A percentile compares a stretch with the other conserved stretches of the same genome.
Evolutionary conservation across 1,284 basidiomycete species (phyloP).

Genomic region (Paramarasmius palmivorus): DNA sequence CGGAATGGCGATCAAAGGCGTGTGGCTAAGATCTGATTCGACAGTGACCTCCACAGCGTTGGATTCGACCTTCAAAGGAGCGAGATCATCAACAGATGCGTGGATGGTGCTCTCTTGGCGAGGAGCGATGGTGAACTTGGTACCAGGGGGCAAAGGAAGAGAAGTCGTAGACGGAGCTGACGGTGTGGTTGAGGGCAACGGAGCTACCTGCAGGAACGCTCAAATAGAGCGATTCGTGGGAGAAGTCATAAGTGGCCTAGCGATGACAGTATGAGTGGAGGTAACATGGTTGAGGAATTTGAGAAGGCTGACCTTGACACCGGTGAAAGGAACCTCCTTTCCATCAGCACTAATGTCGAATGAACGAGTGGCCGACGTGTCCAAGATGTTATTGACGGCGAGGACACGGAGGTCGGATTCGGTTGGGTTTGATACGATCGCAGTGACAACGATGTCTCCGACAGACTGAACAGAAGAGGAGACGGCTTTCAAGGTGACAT

Average conservation of each 20-base stretch:
- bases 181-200: conserved; percentile 19
- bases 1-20: conserved; percentile 10
- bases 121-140: conserved; percentile 10
- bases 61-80: conserved; percentile 8
- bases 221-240: conserved; percentile 12
- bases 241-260: conserved; percentile 12
- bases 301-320: conserved; percentile 12
- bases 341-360: conserved; percentile 18
- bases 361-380: conserved; percentile 15
- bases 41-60: conserved; percentile 13
- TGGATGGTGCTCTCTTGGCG: background rate
- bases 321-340: conserved; percentile 16
- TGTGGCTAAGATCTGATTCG: conserved; percentile 13
- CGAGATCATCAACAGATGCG: conserved; percentile 12
- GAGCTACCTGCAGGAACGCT: conserved; percentile 20
- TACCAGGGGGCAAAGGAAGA: conserved; percentile 15
- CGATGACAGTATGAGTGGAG: background rate
- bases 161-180: conserved; percentile 19
- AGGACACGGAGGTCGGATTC: conserved; percentile 16
- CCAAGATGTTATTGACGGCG: conserved; percentile 17
- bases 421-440: conserved; percentile 18
- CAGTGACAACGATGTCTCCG: conserved; percentile 13
- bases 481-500: conserved; percentile 11
- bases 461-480: conserved; percentile 6
- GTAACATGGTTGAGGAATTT: background rate